These are phyloP conservation scores for Auriscalpium microsporum DNA, from an alignment of 768 basidiomycete genomes.

Conservation along the genomic window DNA sequence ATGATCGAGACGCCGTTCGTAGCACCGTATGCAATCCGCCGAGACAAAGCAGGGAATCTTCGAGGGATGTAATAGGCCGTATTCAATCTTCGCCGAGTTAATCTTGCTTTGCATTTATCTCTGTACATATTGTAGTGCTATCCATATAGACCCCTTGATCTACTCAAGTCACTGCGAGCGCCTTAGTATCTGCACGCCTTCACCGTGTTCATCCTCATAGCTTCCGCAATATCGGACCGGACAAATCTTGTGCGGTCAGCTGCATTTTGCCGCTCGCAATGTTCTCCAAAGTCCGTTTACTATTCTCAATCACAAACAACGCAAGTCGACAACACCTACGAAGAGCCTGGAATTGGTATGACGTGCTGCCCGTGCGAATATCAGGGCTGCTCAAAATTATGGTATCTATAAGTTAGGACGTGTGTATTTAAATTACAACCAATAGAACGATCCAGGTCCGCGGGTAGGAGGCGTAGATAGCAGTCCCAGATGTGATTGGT, in stretches of 20 bases:
- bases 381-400: too few species aligned
- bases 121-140: neutral
- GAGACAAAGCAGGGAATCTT: neutral
- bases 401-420: too few species aligned
- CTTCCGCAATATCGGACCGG: conserved; percentile 29
- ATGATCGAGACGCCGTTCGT: conserved; percentile 44
- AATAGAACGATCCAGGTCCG: too few species aligned
- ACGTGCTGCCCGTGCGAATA: conserved; percentile 25
- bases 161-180: neutral
- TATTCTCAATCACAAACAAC: conserved; percentile 11
- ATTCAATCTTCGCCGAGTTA: too few species aligned
- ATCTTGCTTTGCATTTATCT: neutral
- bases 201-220: conserved; percentile 19
- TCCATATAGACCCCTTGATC: neutral
- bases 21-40: conserved; percentile 46
- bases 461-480: too few species aligned
- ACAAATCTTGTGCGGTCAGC: conserved; percentile 27
- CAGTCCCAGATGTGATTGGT: too few species aligned
- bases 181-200: conserved; percentile 9
- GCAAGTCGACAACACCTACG: conserved; percentile 17
- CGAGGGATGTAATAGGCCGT: too few species aligned
- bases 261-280: conserved; percentile 30
- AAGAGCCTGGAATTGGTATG: conserved; percentile 41
- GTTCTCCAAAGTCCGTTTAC: conserved; percentile 37
- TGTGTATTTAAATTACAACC: too few species aligned